Base-by-base conservation (phyloP, 352 stramenopile genomes). In the Globisporangium sylvaticum region DNA sequence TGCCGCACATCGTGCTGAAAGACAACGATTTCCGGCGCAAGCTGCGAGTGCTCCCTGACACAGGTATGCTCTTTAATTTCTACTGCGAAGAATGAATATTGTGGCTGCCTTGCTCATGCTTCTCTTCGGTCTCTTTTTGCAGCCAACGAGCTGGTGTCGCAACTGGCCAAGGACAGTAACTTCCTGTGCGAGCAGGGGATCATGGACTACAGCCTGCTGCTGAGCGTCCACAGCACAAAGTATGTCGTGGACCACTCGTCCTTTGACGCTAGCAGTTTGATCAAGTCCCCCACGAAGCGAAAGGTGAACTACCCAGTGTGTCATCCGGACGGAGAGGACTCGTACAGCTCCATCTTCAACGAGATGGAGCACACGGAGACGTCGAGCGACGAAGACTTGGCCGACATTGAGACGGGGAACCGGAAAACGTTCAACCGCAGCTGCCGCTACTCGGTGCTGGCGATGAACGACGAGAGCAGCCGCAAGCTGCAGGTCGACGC, bases 21-120 rank as follows among this genome's bases (percentile, higher is more conserved):
- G 89, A 96, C 72, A 95, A 95, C 58, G 87, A 95, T 57, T 94
- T 96, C 56, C 86, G 91, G 59, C 81, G 84, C 22, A 94, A 94
- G 67, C 73, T 97, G 42, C 85, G 84, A 10, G 79, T 94, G 31
- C 71, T 87, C 22, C 74, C 83, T 12, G 79, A 91, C 12, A 84
- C 68, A 69, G 78, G 72, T 84, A 64, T 52, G 56, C 15, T 9
- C 7, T 9, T 6, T 14, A 58, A 15, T 20, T 58, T 10, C 12
- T 24, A 29, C 7, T 42, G 37, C 15, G 4, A 8, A 6, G 20
- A 4, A 4, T 29, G 37, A 2, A 66, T 54, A 22, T 15, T 14
- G 29, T 37, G 32, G 25, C 12, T 55, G 18, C 67, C 56, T 27
- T 68, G 14, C 70, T 70, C 15, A 74, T 42, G 20, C 4, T 1